A percentile compares a stretch with the other conserved stretches of the same genome.
Conservation (phyloP, 73 alveolate species). For the Diophrys sp. region DNA sequence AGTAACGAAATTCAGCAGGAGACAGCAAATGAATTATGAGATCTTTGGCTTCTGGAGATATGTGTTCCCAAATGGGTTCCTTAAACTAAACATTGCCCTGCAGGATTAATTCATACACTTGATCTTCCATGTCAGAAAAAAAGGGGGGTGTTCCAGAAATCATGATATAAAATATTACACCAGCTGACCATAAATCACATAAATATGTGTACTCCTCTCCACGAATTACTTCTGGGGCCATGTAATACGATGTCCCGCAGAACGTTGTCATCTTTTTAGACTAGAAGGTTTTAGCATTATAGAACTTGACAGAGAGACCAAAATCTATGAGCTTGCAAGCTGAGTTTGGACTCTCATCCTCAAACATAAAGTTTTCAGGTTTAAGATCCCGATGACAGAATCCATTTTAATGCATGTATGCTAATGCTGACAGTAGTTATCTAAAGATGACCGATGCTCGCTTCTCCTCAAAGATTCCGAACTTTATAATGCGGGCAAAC, state of each 20-base stretch:
- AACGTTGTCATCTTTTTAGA: not conserved
- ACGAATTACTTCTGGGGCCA: conserved; percentile 29
- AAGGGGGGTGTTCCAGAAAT: conserved; percentile 66
- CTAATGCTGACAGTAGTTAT: not conserved
- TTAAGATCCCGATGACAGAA: conserved; percentile 78
- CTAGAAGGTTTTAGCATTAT: not conserved
- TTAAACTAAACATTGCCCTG: conserved; percentile 30
- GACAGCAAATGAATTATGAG: conserved; percentile 10
- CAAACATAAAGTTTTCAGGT: conserved; percentile 77
- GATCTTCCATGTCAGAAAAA: conserved; percentile 45
- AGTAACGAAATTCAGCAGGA: conserved; percentile 10
- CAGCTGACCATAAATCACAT: conserved; percentile 63
- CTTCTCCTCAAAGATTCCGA: conserved; percentile 58
- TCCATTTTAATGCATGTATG: not conserved
- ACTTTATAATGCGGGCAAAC: conserved; percentile 57
- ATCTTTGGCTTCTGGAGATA: conserved; percentile 59
- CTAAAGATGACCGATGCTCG: conserved; percentile 67
- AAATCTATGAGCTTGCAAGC: conserved; percentile 13
- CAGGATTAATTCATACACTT: conserved; percentile 33
- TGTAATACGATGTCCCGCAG: conserved; percentile 9
- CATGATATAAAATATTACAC: conserved; percentile 63
- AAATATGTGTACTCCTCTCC: conserved; percentile 3
- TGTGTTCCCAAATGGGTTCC: conserved; percentile 48
- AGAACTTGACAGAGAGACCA: conserved; percentile 7
- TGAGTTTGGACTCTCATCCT: not conserved